Evolutionary conservation across 2,329 filamentous ascomycete species (phyloP), one percentile per base, ranked within the genome.

Genomic region (Teratosphaeriaceae sp.): DNA sequence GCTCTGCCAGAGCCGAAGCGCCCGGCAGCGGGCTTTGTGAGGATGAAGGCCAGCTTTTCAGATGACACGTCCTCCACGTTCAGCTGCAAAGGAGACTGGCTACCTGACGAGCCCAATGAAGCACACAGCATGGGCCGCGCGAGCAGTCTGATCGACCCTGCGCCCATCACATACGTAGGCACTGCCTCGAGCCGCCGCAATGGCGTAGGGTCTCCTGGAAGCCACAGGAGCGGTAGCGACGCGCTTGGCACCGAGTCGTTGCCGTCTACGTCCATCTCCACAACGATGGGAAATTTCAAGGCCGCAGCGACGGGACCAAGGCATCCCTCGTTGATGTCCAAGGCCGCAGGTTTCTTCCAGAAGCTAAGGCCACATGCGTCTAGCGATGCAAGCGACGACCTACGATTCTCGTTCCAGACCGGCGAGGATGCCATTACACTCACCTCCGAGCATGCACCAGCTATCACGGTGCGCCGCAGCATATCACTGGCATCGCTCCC

Each of bases 341-440:
- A 56, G 42, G 58, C 58, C 12, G 59, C 57, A 4, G 56, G 55
- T 7, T 52, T 62, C 46, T 51, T 61, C 27, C 52, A 59, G 20
- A 55, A 49, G 43, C 29, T 59, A 5, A 54, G 40, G 42, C 53
- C 58, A n/a, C 55, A 56, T 35, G 40, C 52, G 11, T 49, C 38
- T 35, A 38, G 52, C 11, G 56, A 58, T 11, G 42, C 40, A 20
- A 20, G 42, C 9, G 40, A 43, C 6, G 43, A 45, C 3, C 26
- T 27, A 2, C 60, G 65, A 30, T 71, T 70, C 49, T 71, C 68
- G 0, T 70, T 71, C 40, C 66, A 68, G 30, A 57, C 62, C 13
- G 68, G 66, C 30, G 66, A 70, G 37, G 67, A 71, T 44, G 40
- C 55, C 5, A 51, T 43, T 31, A 49, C 5, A 49, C 24, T 59